These are phyloP conservation scores for Cladosporium oxysporum DNA, from an alignment of 2,329 filamentous ascomycete genomes.

Conservation along the genomic window DNA sequence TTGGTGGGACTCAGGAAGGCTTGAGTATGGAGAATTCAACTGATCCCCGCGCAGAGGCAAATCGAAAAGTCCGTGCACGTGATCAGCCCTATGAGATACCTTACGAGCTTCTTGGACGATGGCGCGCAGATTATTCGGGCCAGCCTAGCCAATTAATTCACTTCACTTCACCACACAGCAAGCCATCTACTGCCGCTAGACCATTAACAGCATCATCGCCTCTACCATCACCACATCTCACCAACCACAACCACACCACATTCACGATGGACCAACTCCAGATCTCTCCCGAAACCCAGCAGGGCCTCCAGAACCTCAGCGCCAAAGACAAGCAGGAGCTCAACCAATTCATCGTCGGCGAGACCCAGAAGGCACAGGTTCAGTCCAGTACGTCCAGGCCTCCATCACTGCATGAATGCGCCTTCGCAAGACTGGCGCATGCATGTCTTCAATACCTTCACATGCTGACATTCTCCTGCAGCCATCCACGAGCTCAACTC, in stretches of 20 bases:
- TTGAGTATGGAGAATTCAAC: slow-evolving; percentile 7
- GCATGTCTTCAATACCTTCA: background rate
- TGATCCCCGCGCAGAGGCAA: too few species aligned
- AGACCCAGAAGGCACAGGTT: slow-evolving; percentile 81
- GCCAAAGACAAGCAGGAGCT: slow-evolving; percentile 69
- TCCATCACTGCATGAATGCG: background rate
- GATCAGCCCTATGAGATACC: slow-evolving; percentile 4
- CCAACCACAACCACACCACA: background rate
- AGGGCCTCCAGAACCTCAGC: slow-evolving; percentile 32
- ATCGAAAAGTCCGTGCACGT: too few species aligned
- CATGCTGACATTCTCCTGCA: background rate
- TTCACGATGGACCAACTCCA: slow-evolving; percentile 32
- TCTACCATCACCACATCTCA: background rate
- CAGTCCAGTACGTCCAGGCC: slow-evolving; percentile 42
- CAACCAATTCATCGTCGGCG: slow-evolving; percentile 79
- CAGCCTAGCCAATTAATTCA: slow-evolving; percentile 4
- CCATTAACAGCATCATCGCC: background rate
- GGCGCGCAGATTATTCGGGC: background rate
- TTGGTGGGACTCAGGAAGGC: background rate
- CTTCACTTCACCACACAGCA: slow-evolving; percentile 10
- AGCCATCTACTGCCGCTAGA: background rate
- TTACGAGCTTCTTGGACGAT: background rate
- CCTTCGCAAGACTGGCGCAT: background rate
- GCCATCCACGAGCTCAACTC: slow-evolving; percentile 48
- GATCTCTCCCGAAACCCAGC: slow-evolving; percentile 30